Conservation (phyloP, 2,329 filamentous ascomycete genomes). For the Knoxdaviesia proteae region DNA sequence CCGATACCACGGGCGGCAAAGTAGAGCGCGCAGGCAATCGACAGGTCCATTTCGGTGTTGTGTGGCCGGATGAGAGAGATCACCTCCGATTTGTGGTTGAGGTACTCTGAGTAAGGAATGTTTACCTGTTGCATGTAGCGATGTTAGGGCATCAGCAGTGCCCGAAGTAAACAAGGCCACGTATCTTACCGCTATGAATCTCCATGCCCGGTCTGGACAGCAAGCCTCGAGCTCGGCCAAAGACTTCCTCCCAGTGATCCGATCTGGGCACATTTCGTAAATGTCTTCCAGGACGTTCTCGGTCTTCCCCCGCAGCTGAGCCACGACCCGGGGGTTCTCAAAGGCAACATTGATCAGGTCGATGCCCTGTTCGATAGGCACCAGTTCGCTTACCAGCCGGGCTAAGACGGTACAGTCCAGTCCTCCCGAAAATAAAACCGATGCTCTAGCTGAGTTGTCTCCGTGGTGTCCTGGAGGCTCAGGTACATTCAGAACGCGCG, state of each 20-base stretch:
- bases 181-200: slow-evolving; percentile 48
- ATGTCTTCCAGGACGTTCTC: slow-evolving; percentile 15
- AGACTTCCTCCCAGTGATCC: slow-evolving; percentile 65
- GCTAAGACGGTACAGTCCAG: slow-evolving; percentile 84
- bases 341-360: slow-evolving; percentile 94
- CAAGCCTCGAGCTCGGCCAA: slow-evolving; percentile 49
- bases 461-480: slow-evolving; percentile 20
- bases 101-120: slow-evolving; percentile 57
- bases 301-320: slow-evolving; percentile 20
- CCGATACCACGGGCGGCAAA: slow-evolving; percentile 69
- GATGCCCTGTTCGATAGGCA: slow-evolving; percentile 47
- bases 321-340: slow-evolving; percentile 65
- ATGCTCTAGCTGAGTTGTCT: slow-evolving; percentile 30
- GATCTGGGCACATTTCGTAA: slow-evolving; percentile 78
- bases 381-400: slow-evolving; percentile 53
- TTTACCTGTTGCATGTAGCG: slow-evolving; percentile 33
- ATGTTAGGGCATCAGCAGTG: background rate
- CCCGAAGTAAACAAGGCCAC: too few relatives aligned
- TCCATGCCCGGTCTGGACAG: slow-evolving; percentile 56
- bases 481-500: slow-evolving; percentile 47
- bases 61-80: slow-evolving; percentile 72
- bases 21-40: slow-evolving; percentile 82
- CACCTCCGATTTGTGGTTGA: slow-evolving; percentile 46
- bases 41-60: slow-evolving; percentile 97
- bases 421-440: slow-evolving; percentile 81